Percentiles rank a stretch among this genome's conserved stretches.
These are phyloP conservation scores for Tylopilus sp. DNA, from an alignment of 768 basidiomycete genomes.

Conservation along the genomic window DNA sequence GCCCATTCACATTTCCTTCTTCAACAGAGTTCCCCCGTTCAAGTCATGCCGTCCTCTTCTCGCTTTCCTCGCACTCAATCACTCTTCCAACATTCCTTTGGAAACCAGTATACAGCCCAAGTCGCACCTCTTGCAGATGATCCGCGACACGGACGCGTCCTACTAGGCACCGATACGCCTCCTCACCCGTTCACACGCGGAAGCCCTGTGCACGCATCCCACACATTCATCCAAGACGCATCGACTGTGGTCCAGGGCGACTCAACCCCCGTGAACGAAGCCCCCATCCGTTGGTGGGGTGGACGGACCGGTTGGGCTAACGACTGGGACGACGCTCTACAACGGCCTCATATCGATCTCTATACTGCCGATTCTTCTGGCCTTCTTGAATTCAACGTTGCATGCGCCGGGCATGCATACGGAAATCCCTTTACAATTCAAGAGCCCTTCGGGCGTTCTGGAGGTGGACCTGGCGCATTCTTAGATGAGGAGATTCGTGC, in stretches of 20 bases:
- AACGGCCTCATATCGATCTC: not conserved
- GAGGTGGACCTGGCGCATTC: slow-evolving; percentile 7
- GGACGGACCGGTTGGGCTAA: not conserved
- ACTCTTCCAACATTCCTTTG: slow-evolving; percentile 15
- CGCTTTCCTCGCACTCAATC: slow-evolving; percentile 11
- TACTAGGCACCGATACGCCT: not conserved
- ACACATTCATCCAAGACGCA: not conserved
- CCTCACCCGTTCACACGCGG: not conserved
- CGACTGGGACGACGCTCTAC: not conserved
- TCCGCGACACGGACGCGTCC: not conserved
- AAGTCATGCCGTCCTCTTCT: slow-evolving; percentile 1
- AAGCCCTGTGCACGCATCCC: not conserved
- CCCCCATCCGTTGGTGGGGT: slow-evolving; percentile 21
- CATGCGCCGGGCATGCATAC: not conserved
- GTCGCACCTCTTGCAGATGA: not conserved
- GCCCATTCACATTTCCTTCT: slow-evolving; percentile 6
- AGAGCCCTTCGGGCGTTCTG: slow-evolving; percentile 4
- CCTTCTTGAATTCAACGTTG: not conserved
- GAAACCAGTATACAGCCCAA: not conserved
- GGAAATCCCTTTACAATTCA: not conserved
- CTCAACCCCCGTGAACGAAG: not conserved
- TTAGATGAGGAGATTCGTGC: slow-evolving; percentile 21
- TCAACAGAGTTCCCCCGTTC: slow-evolving; percentile 4
- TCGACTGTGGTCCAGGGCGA: not conserved
- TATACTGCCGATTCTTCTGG: not conserved